These are phyloP conservation scores for Vachellia collinsii DNA, from an alignment of 306 rosid species.

Conservation along the genomic window DNA sequence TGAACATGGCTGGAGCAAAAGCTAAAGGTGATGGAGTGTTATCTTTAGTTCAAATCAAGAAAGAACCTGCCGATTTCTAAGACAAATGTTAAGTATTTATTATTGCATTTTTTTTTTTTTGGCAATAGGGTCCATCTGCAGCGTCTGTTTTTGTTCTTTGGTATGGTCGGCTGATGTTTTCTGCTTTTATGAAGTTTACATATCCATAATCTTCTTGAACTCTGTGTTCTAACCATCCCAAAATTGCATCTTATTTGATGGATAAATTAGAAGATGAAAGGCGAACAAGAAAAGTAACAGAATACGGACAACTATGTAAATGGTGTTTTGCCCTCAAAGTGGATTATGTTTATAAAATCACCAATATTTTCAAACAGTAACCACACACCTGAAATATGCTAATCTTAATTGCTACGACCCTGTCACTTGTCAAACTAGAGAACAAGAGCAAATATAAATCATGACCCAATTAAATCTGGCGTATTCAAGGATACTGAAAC, in stretches of 20 bases:
- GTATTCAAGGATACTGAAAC: background rate
- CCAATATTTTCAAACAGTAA: background rate
- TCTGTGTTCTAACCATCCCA: background rate
- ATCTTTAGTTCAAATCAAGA: background rate
- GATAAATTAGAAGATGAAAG: background rate
- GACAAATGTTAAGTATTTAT: background rate
- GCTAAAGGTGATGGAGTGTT: background rate
- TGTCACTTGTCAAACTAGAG: background rate
- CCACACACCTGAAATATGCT: background rate
- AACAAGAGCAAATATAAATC: background rate
- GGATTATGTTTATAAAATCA: background rate
- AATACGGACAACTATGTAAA: background rate
- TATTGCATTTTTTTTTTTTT: background rate
- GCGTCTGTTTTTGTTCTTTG: background rate
- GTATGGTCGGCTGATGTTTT: background rate
- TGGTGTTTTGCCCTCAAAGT: background rate
- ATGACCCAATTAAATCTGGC: background rate
- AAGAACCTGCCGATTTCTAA: background rate
- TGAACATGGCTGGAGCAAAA: background rate
- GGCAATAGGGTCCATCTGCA: no score
- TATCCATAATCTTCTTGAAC: background rate
- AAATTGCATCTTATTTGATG: background rate
- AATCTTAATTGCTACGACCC: background rate
- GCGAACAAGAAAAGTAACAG: background rate
- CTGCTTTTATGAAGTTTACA: background rate